Evolutionary conservation across 1,139 yeast species (phyloP).

Genomic region (Geotrichum bryndzae): DNA sequence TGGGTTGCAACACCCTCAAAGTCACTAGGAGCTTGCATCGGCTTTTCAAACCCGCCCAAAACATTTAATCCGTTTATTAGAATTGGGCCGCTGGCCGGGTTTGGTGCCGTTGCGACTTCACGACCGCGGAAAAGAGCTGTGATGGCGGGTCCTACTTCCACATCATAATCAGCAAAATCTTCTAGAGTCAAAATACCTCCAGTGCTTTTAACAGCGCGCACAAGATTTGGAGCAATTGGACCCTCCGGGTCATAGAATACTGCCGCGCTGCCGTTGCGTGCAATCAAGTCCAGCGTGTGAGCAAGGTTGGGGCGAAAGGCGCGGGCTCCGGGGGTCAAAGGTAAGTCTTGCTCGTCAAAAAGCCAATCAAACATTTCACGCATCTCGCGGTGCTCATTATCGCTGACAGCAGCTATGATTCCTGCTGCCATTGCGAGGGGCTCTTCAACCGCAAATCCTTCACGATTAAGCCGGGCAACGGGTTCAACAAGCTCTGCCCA

Average conservation of each 20-base stretch:
- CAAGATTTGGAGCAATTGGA: conserved; percentile 57
- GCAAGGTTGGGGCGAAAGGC: conserved; percentile 59
- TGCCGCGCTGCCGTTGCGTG: conserved; percentile 65
- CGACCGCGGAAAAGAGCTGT: conserved; percentile 42
- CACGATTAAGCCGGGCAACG: conserved; percentile 57
- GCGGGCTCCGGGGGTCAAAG: conserved; percentile 51
- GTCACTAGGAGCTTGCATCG: conserved; percentile 31
- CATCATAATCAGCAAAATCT: conserved; percentile 63
- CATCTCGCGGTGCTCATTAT: conserved; percentile 14
- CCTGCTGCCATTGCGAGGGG: conserved; percentile 42
- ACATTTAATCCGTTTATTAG: conserved; percentile 68
- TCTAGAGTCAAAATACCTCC: conserved; percentile 58
- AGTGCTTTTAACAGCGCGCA: conserved; percentile 39
- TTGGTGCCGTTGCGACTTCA: conserved; percentile 61
- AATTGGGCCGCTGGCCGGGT: conserved; percentile 82
- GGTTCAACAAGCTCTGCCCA: conserved; percentile 79
- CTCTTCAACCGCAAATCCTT: conserved; percentile 59
- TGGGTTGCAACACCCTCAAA: conserved; percentile 50
- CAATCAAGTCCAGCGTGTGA: conserved; percentile 59
- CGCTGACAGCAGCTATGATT: conserved; percentile 7
- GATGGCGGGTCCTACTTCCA: conserved; percentile 52
- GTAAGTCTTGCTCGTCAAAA: conserved; percentile 29
- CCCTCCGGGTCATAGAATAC: conserved; percentile 80
- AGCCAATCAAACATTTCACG: conserved; percentile 32
- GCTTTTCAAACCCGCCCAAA: conserved; percentile 38